Evolutionary conservation across 2,329 filamentous ascomycete species (phyloP).

Genomic region (Madurella fahalii): DNA sequence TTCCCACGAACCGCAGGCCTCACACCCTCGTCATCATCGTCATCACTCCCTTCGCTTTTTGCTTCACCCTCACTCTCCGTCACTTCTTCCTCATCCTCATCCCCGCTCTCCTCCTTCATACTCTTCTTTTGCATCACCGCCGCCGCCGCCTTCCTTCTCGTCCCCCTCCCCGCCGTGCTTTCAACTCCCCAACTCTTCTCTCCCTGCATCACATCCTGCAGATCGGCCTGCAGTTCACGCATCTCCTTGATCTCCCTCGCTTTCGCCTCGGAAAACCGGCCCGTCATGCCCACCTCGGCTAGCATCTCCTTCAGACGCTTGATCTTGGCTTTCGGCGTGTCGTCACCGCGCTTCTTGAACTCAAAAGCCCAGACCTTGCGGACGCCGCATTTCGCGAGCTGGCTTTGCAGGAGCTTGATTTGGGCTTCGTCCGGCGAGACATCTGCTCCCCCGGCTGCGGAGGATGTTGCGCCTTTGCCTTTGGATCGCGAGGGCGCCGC

Average conservation of each 20-base stretch:
- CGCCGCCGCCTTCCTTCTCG: conserved; percentile 39
- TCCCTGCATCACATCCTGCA: conserved; percentile 80
- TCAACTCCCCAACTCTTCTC: conserved; percentile 68
- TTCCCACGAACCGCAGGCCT: conserved; percentile 29
- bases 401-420: conserved; percentile 82
- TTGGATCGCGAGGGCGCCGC: conserved; percentile 27
- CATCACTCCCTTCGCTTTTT: conserved; percentile 17
- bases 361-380: conserved; percentile 89
- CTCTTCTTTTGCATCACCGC: conserved; percentile 32
- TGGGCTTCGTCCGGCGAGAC: conserved; percentile 64
- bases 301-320: conserved; percentile 75
- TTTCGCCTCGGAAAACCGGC: conserved; percentile 79
- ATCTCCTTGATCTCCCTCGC: conserved; percentile 83
- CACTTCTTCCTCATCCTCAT: conserved; percentile 40
- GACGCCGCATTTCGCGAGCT: conserved; percentile 84
- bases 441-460: conserved; percentile 31
- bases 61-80: conserved; percentile 33
- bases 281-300: conserved; percentile 78
- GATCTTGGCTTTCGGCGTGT: conserved; percentile 69
- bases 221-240: conserved; percentile 76
- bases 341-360: conserved; percentile 67
- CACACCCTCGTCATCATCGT: conserved; percentile 27
- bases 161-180: conserved; percentile 36
- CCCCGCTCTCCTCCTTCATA: conserved; percentile 17
- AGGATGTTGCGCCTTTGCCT: conserved; percentile 38